Conservation (phyloP, 345 rosid species). For the Kernera saxatilis region DNA sequence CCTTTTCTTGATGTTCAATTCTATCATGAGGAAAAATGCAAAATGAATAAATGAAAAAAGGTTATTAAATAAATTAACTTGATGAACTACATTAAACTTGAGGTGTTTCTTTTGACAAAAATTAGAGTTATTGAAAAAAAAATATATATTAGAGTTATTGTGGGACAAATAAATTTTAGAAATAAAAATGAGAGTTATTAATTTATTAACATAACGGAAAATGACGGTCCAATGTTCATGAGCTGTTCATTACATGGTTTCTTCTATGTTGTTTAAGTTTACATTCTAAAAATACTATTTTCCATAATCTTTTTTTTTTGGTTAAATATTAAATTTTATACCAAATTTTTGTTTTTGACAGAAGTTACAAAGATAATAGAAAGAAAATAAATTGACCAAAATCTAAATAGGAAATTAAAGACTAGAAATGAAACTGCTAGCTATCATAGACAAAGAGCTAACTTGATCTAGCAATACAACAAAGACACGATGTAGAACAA, state of each 20-base stretch:
- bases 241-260: constrained; percentile 18
- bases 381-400: too few relatives aligned
- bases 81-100: neutral
- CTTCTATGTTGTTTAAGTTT: constrained; percentile 4
- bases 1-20: neutral
- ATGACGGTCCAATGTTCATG: constrained; percentile 4
- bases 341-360: too few relatives aligned
- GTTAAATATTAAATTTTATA: too few relatives aligned
- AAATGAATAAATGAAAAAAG: too few relatives aligned
- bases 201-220: neutral
- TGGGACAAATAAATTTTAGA: neutral
- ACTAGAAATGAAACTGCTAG: too few relatives aligned
- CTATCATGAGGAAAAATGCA: neutral
- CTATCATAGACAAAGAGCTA: too few relatives aligned
- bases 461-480: too few relatives aligned
- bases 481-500: too few relatives aligned
- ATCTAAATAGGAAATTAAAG: too few relatives aligned
- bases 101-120: neutral
- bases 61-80: neutral
- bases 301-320: neutral
- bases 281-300: neutral
- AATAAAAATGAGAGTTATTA: neutral
- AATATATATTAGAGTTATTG: constrained; percentile 4
- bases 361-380: too few relatives aligned
- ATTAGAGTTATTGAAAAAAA: neutral